Conservation (phyloP, 2,329 filamentous ascomycete species). For the Pyricularia sp. region DNA sequence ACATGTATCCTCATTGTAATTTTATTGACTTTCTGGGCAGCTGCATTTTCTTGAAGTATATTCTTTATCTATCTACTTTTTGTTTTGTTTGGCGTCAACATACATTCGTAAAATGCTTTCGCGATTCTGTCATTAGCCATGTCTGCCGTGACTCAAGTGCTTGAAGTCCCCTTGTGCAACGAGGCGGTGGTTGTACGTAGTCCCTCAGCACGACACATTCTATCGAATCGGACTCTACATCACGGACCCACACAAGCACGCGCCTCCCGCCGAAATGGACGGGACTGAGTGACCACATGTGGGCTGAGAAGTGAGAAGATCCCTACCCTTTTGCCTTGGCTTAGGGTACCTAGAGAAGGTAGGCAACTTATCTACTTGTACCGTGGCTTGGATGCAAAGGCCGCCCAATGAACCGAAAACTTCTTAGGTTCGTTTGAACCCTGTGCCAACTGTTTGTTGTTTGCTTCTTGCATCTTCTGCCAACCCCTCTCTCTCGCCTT, state of each 20-base stretch:
- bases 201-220: not conserved
- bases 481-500: not conserved
- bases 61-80: not conserved
- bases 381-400: not conserved
- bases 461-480: not conserved
- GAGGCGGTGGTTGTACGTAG: not conserved
- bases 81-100: not conserved
- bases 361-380: not conserved
- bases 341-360: not conserved
- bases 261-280: not conserved
- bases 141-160: not conserved
- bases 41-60: not conserved
- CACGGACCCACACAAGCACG: not conserved
- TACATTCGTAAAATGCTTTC: not conserved
- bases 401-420: not conserved
- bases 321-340: not conserved
- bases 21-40: not conserved
- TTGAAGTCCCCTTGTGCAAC: not conserved
- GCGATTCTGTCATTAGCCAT: not conserved
- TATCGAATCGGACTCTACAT: not conserved
- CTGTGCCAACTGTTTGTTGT: not conserved
- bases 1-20: not conserved
- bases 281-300: not conserved
- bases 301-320: not conserved
- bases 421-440: not conserved